Evolutionary conservation across 345 rosid species (phyloP).

Genomic region (Eucalyptus dawsonii): DNA sequence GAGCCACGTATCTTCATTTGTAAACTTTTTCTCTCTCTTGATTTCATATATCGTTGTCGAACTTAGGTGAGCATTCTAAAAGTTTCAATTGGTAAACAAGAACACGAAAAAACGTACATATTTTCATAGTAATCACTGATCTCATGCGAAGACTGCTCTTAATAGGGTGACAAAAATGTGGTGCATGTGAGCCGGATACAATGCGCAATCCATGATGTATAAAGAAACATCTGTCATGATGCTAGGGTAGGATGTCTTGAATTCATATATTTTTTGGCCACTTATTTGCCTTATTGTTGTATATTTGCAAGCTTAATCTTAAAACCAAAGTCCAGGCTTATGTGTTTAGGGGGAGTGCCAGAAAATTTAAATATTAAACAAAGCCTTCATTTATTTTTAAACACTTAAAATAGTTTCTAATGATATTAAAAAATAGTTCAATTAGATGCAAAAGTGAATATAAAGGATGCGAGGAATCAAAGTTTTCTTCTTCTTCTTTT

Average conservation of each 20-base stretch:
- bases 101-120: not conserved
- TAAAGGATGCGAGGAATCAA: not conserved
- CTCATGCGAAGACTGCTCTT: not conserved
- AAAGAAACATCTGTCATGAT: not conserved
- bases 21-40: not conserved
- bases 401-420: not conserved
- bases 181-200: not conserved
- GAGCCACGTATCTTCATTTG: not conserved
- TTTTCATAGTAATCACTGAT: not conserved
- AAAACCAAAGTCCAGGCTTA: not conserved
- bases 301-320: not conserved
- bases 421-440: not conserved
- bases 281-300: not conserved
- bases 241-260: not conserved
- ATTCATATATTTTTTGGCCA: not conserved
- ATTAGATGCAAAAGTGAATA: not conserved
- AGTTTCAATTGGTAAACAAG: not conserved
- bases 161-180: not conserved
- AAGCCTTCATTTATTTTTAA: not conserved
- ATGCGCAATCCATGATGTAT: not conserved
- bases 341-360: not conserved
- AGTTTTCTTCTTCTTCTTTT: not conserved
- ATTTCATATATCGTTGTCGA: not conserved
- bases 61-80: not conserved
- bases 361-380: not conserved